A percentile compares a stretch with the other conserved stretches of the same genome.
phyloP scores from a whole-genome alignment of 2,329 filamentous ascomycete genomes.

The Trichoderma atrobrunneum region DNA sequence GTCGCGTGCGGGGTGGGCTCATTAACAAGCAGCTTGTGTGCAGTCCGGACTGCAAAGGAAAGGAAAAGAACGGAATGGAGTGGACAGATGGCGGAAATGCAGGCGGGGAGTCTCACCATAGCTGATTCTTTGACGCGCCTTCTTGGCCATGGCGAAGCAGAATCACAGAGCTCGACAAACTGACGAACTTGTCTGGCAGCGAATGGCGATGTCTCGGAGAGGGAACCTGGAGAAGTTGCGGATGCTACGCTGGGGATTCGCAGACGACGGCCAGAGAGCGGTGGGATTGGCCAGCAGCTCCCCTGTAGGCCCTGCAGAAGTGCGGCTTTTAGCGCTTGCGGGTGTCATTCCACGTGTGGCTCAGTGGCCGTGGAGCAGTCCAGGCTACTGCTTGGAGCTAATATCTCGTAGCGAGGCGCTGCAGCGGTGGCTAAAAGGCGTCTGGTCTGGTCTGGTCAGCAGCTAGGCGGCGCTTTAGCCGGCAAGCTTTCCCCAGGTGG shows the following conservation, averaged over 20 bases:
- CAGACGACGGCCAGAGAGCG: not conserved
- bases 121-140: conserved; percentile 67
- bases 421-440: not conserved
- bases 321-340: conserved; percentile 13
- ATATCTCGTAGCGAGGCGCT: not conserved
- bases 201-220: conserved; percentile 9
- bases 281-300: conserved; percentile 16
- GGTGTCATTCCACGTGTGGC: conserved; percentile 9
- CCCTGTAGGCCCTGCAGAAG: conserved; percentile 15
- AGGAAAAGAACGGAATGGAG: not conserved
- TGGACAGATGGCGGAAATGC: not conserved
- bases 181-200: conserved; percentile 11
- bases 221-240: not conserved
- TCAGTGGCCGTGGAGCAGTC: conserved; percentile 5
- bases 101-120: conserved; percentile 52
- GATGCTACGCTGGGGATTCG: conserved; percentile 15
- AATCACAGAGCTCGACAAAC: conserved; percentile 1
- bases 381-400: not conserved
- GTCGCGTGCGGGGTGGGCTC: conserved; percentile 20
- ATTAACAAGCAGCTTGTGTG: conserved; percentile 1
- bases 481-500: conserved; percentile 7
- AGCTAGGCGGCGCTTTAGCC: conserved; percentile 1
- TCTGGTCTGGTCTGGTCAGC: not conserved
- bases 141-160: conserved; percentile 57
- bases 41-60: not conserved